Conservation (phyloP, 495 filamentous ascomycete species). For the Podospora anserina region DNA sequence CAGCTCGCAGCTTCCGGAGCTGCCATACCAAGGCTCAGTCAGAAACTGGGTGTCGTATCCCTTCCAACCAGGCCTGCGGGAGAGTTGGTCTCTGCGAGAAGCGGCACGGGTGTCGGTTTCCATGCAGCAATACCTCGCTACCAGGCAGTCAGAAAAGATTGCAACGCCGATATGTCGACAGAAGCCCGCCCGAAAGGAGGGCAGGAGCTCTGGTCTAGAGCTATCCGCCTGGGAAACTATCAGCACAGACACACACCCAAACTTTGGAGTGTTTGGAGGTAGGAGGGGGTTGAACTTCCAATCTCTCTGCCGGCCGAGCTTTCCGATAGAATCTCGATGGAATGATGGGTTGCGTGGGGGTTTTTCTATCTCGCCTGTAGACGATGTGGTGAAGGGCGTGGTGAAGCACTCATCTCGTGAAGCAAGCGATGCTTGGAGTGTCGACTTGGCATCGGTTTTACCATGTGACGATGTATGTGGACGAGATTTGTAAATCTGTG, state of each 20-base stretch:
- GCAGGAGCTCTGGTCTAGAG: background rate
- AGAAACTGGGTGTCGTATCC: background rate
- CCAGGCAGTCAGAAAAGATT: background rate
- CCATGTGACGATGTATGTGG: background rate
- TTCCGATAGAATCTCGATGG: background rate
- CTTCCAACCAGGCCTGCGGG: background rate
- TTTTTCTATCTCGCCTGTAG: background rate
- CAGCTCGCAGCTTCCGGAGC: background rate
- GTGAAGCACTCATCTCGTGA: background rate
- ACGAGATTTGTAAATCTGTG: background rate
- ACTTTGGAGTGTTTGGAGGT: slow-evolving; percentile 1
- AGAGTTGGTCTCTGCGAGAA: background rate
- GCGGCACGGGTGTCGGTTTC: background rate
- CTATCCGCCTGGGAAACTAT: background rate
- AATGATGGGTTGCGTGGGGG: background rate
- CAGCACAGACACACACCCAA: slow-evolving; percentile 10
- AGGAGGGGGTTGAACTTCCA: background rate
- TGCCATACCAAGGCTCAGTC: background rate
- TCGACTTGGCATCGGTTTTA: background rate
- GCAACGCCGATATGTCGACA: background rate
- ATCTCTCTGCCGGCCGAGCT: slow-evolving; percentile 6
- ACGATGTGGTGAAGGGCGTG: background rate
- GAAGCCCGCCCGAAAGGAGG: background rate
- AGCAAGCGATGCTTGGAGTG: background rate
- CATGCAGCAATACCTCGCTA: background rate